These are phyloP conservation scores for Umbelopsis vinacea DNA, from an alignment of 192 early-diverging fungal genomes.

Conservation along the genomic window DNA sequence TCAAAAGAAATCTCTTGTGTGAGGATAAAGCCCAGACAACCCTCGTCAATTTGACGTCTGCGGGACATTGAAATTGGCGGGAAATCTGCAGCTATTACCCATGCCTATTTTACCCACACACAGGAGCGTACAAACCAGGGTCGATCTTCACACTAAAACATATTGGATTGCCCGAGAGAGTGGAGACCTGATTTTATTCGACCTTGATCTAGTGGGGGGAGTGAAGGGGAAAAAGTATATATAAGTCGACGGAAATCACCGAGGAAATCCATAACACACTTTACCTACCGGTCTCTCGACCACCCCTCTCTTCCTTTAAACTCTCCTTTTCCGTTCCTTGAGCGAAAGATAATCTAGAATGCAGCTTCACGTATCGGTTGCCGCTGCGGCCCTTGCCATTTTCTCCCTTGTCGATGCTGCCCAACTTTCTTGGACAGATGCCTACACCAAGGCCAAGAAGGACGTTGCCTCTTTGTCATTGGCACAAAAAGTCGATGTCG, in stretches of 20 bases:
- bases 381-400: neutral
- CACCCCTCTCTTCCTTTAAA: neutral
- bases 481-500: slow-evolving; percentile 50
- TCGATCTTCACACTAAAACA: neutral
- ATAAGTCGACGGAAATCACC: neutral
- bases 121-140: neutral
- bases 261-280: neutral
- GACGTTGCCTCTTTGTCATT: slow-evolving; percentile 44
- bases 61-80: neutral
- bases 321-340: neutral
- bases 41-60: neutral
- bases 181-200: neutral
- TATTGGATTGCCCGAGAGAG: neutral
- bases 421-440: slow-evolving; percentile 28
- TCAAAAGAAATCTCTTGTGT: neutral
- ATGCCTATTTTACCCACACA: slow-evolving; percentile 16
- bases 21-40: neutral
- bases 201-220: neutral
- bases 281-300: neutral
- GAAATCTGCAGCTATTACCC: neutral
- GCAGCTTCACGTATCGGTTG: slow-evolving; percentile 18
- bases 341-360: neutral
- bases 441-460: slow-evolving; percentile 27
- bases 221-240: neutral
- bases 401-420: slow-evolving; percentile 13